A percentile compares a stretch with the other conserved stretches of the same genome.
Conservation (phyloP, 805 yeast genomes). For the Saturnispora dispora region DNA sequence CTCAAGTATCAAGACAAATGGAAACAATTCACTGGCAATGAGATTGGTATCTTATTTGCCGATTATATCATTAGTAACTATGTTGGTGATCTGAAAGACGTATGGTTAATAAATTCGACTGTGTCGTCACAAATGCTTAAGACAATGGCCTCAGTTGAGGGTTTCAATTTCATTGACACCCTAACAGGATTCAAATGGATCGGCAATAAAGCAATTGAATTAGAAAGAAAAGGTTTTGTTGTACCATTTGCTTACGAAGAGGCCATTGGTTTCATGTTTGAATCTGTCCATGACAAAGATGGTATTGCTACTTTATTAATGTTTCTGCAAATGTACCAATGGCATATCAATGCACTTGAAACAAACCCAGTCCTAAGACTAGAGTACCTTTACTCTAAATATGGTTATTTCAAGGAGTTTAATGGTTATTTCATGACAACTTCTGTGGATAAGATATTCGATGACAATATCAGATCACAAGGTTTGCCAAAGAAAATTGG, state of each 20-base stretch:
- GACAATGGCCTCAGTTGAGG: constrained; percentile 54
- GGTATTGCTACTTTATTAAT: constrained; percentile 76
- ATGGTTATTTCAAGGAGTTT: constrained; percentile 76
- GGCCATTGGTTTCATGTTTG: constrained; percentile 92
- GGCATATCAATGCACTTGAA: constrained; percentile 34
- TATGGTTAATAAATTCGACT: constrained; percentile 73
- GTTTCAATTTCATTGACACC: constrained; percentile 66
- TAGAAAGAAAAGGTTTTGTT: constrained; percentile 49
- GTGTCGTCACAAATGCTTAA: constrained; percentile 81
- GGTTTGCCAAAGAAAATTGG: constrained; percentile 45
- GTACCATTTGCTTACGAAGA: constrained; percentile 94
- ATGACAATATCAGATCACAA: constrained; percentile 28
- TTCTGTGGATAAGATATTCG: constrained; percentile 46
- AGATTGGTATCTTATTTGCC: constrained; percentile 81
- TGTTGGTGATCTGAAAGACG: constrained; percentile 21
- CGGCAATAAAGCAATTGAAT: constrained; percentile 76
- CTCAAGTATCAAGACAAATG: constrained; percentile 45
- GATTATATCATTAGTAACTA: constrained; percentile 36
- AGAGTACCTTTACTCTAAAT: constrained; percentile 47
- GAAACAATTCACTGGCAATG: constrained; percentile 85
- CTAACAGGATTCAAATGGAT: constrained; percentile 97
- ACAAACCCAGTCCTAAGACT: constrained; percentile 41
- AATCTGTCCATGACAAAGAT: constrained; percentile 81
- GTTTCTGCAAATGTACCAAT: constrained; percentile 59
- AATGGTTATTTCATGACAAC: constrained; percentile 78